phyloP scores from a whole-genome alignment of 1,284 basidiomycete genomes.

The Tetrapyrgos nigripes region DNA sequence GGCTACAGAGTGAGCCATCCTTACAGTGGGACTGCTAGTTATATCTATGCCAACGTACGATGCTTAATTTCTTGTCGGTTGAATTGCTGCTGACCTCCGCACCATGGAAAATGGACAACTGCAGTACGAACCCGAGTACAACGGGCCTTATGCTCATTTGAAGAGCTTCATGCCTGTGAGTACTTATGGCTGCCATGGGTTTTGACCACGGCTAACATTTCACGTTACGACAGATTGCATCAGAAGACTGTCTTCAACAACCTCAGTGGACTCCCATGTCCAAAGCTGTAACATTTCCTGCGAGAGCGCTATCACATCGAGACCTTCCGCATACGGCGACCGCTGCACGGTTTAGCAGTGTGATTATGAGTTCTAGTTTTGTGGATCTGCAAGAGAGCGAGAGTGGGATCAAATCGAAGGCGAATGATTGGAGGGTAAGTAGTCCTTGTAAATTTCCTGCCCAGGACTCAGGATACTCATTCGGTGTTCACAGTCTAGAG shows the following conservation, averaged over 20 bases:
- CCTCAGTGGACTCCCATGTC: background rate
- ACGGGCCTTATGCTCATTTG: slow-evolving; percentile 1
- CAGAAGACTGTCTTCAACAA: background rate
- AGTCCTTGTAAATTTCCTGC: too few relatives aligned
- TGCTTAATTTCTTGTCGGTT: background rate
- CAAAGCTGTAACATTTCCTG: background rate
- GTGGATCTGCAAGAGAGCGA: slow-evolving; percentile 5
- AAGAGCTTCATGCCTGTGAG: slow-evolving; percentile 11
- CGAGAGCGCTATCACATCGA: background rate
- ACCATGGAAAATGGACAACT: too few relatives aligned
- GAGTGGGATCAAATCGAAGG: background rate
- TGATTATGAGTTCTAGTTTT: slow-evolving; percentile 5
- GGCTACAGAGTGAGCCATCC: slow-evolving; percentile 15
- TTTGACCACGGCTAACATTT: background rate
- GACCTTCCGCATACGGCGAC: background rate
- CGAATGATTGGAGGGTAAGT: background rate
- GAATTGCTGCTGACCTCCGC: too few relatives aligned
- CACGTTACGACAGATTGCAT: background rate
- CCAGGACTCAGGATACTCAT: too few relatives aligned
- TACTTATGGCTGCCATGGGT: background rate
- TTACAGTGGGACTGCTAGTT: slow-evolving; percentile 17
- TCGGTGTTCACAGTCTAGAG: too few relatives aligned
- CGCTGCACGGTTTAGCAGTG: background rate
- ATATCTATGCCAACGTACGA: slow-evolving; percentile 16
- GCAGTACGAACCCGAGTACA: background rate